Evolutionary conservation across 1,284 basidiomycete genomes (phyloP).

Genomic region (Chalciporus sp.): DNA sequence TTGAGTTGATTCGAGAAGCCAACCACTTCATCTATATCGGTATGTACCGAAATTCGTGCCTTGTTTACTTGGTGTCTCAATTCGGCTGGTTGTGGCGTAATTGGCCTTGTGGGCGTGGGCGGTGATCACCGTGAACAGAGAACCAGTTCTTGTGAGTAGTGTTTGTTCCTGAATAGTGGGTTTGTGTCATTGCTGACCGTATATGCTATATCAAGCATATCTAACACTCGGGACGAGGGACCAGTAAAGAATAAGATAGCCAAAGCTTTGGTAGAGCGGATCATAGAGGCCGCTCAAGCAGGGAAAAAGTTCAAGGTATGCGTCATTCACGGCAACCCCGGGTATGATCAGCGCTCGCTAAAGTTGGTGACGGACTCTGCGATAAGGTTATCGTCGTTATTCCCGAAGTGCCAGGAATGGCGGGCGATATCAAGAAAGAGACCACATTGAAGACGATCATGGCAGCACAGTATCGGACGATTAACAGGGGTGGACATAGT

Average conservation of each 20-base stretch:
- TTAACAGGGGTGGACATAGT: slow-evolving; percentile 84
- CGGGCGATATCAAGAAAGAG: slow-evolving; percentile 79
- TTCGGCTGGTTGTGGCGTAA: slow-evolving; percentile 11
- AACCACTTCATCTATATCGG: slow-evolving; percentile 90
- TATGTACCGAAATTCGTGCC: slow-evolving; percentile 36
- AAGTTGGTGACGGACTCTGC: too few species aligned
- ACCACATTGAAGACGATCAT: slow-evolving; percentile 78
- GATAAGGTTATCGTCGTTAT: slow-evolving; percentile 84
- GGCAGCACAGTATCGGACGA: slow-evolving; percentile 81
- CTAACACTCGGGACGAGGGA: slow-evolving; percentile 64
- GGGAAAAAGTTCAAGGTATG: slow-evolving; percentile 79
- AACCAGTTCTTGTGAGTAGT: slow-evolving; percentile 89
- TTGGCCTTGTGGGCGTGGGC: slow-evolving; percentile 9
- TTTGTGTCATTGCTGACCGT: slow-evolving; percentile 11
- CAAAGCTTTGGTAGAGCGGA: slow-evolving; percentile 78
- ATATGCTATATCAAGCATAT: slow-evolving; percentile 58
- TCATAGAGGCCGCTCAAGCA: slow-evolving; percentile 73
- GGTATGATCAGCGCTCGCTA: background rate
- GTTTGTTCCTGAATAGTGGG: background rate
- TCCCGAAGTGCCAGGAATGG: slow-evolving; percentile 81
- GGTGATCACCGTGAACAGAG: slow-evolving; percentile 47
- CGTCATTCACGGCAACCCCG: background rate
- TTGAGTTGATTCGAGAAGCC: slow-evolving; percentile 81
- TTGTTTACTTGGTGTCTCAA: background rate
- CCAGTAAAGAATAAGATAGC: slow-evolving; percentile 84